phyloP scores from a whole-genome alignment of 169 alveolate species.

The Plasmodium ovale region DNA sequence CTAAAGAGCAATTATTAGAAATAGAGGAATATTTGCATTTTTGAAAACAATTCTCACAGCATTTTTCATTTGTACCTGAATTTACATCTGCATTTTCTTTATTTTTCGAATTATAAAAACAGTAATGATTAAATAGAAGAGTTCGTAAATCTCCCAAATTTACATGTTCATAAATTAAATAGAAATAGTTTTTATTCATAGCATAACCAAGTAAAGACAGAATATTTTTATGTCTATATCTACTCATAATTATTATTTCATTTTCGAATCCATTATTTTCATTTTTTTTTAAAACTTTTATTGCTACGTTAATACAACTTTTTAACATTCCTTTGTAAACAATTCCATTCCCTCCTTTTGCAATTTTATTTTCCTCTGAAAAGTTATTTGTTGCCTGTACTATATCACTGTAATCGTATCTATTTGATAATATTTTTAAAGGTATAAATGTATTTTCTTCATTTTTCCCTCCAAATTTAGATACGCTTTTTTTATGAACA shows the following conservation, averaged over 20 bases:
- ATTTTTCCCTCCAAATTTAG: constrained; percentile 2
- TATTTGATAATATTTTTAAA: constrained; percentile 52
- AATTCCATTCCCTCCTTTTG: constrained; percentile 68
- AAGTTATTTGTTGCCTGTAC: constrained; percentile 72
- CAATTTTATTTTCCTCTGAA: constrained; percentile 64
- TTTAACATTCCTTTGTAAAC: constrained; percentile 70
- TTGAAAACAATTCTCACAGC: constrained; percentile 2
- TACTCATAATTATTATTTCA: constrained; percentile 70
- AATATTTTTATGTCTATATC: constrained; percentile 74
- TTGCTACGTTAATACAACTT: constrained; percentile 55
- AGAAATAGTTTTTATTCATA: constrained; percentile 29
- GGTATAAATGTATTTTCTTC: constrained; percentile 38
- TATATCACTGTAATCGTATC: constrained; percentile 35
- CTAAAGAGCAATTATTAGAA: not conserved
- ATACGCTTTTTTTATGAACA: not conserved
- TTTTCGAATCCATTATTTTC: constrained; percentile 75
- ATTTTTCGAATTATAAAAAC: constrained; percentile 46
- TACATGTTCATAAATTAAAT: constrained; percentile 54
- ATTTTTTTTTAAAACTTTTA: constrained; percentile 61
- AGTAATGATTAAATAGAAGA: constrained; percentile 56
- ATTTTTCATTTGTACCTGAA: not conserved
- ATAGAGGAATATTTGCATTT: not conserved
- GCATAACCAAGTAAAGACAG: constrained; percentile 68
- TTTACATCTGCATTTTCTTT: constrained; percentile 8
- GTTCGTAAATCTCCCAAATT: constrained; percentile 69